Evolutionary conservation across 176 grass and related monocot species (phyloP).

Genomic region (Triticum turgidum): DNA sequence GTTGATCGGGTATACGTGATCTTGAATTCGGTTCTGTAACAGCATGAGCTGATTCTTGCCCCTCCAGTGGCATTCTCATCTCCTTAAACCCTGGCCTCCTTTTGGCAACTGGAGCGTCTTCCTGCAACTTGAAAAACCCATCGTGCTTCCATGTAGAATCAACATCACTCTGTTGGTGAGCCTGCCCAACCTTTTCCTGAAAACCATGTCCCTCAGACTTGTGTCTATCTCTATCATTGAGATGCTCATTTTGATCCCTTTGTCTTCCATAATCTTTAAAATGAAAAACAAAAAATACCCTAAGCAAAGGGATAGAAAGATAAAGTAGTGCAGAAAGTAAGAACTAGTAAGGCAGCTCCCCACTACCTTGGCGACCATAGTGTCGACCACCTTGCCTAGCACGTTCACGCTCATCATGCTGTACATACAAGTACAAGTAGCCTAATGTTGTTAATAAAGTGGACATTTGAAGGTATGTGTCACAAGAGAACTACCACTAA

Average conservation of each 20-base stretch:
- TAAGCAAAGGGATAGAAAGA: constrained; percentile 12
- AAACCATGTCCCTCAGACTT: constrained; percentile 27
- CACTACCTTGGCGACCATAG: constrained; percentile 49
- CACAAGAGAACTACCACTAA: constrained; percentile 50
- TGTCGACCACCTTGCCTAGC: constrained; percentile 68
- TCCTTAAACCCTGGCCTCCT: constrained; percentile 59
- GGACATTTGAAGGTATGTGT: constrained; percentile 48
- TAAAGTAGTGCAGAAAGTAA: constrained; percentile 16
- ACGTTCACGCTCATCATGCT: constrained; percentile 75
- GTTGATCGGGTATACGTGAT: constrained; percentile 40
- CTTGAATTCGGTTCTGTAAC: constrained; percentile 24
- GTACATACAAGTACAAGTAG: constrained; percentile 87
- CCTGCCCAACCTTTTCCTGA: constrained; percentile 34
- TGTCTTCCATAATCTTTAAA: constrained; percentile 61
- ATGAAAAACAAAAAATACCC: constrained; percentile 17
- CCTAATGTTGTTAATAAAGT: constrained; percentile 80
- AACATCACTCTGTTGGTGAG: constrained; percentile 31
- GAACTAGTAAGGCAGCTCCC: constrained; percentile 29
- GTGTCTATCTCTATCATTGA: constrained; percentile 38
- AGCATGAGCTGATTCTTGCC: constrained; percentile 34
- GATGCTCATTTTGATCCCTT: constrained; percentile 49
- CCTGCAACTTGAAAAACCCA: constrained; percentile 62
- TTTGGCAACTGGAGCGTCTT: constrained; percentile 39
- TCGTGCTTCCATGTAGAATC: constrained; percentile 65
- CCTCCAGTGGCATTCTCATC: constrained; percentile 42